Percentiles rank a stretch among this genome's conserved stretches.
These are phyloP conservation scores for Globisporangium irregulare DNA, from an alignment of 352 stramenopile genomes.

Conservation along the genomic window DNA sequence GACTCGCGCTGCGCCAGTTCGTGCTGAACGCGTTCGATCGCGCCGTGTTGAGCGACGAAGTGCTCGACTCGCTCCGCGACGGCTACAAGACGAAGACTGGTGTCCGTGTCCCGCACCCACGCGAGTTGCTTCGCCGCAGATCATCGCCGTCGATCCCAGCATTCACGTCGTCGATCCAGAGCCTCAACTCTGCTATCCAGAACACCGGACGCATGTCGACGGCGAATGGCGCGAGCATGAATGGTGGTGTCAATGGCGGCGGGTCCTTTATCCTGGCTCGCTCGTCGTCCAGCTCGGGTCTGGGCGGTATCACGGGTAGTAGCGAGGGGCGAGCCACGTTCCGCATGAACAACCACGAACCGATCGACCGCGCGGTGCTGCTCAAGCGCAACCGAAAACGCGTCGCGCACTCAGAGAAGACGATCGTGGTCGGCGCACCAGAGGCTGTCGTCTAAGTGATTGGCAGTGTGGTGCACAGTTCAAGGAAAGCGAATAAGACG, in stretches of 20 bases:
- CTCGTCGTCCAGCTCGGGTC: constrained; percentile 17
- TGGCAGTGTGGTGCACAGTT: not conserved
- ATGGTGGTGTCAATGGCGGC: constrained; percentile 1
- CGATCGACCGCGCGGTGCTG: constrained; percentile 67
- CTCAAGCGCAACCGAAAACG: constrained; percentile 80
- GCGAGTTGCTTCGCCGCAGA: constrained; percentile 56
- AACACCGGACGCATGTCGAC: constrained; percentile 58
- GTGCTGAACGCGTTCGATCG: constrained; percentile 85
- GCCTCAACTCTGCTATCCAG: constrained; percentile 76
- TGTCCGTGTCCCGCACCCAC: constrained; percentile 43
- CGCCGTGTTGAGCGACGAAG: constrained; percentile 65
- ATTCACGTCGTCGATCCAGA: constrained; percentile 83
- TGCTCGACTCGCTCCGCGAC: constrained; percentile 64
- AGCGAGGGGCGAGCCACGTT: constrained; percentile 48
- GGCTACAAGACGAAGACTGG: constrained; percentile 44
- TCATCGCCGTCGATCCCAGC: constrained; percentile 87
- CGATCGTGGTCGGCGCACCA: constrained; percentile 82
- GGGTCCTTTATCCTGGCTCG: constrained; percentile 17
- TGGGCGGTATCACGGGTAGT: constrained; percentile 23
- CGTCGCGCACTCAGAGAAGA: constrained; percentile 71
- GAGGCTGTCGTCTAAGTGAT: constrained; percentile 72
- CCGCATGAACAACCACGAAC: constrained; percentile 62
- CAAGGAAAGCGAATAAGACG: not conserved
- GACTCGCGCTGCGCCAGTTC: constrained; percentile 81
- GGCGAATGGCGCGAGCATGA: constrained; percentile 27